Percentiles rank a stretch among this genome's conserved stretches.
Conservation (phyloP, 176 grass and related monocot species). For the Luzula sylvatica region DNA sequence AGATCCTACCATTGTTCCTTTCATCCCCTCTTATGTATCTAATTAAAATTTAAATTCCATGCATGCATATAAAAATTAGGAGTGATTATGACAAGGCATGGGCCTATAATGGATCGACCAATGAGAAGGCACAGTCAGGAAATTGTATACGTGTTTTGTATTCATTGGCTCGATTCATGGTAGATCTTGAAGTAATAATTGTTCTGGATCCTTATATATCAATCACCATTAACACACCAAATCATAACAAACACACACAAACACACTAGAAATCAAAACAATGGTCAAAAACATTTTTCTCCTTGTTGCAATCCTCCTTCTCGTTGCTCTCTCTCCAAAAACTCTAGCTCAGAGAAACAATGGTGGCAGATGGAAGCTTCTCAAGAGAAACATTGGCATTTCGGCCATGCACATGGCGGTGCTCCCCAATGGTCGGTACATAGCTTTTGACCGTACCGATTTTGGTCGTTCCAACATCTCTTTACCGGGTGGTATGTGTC, state of each 20-base stretch:
- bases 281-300: not conserved
- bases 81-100: no score
- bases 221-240: no score
- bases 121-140: no score
- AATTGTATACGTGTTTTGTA: no score
- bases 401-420: constrained; percentile 29
- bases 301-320: not conserved
- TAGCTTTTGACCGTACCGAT: constrained; percentile 19
- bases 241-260: not conserved
- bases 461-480: constrained; percentile 17
- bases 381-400: constrained; percentile 20
- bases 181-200: no score
- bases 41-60: no score
- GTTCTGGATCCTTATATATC: no score
- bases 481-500: constrained; percentile 1
- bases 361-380: constrained; percentile 22
- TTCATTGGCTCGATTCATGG: no score
- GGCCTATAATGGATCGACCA: no score
- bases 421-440: not conserved
- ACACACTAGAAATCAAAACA: not conserved
- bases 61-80: no score
- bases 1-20: no score
- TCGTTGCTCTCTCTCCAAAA: not conserved
- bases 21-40: no score
- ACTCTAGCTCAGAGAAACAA: not conserved